Evolutionary conservation across 306 rosid genomes (phyloP).

Genomic region (Dalbergia cultrata): DNA sequence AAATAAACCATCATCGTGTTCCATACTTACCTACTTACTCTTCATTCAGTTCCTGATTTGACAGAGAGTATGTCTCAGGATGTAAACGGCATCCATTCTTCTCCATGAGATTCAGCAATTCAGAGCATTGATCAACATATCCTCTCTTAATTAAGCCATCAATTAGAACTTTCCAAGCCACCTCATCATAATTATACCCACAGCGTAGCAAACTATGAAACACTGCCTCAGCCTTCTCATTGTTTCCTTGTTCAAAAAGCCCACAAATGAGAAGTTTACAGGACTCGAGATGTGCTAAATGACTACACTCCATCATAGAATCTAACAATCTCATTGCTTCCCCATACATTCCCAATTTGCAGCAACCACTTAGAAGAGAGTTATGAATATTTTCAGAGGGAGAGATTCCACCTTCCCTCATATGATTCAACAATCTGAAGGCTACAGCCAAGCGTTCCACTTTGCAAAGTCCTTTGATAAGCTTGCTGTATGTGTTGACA

Average conservation of each 20-base stretch:
- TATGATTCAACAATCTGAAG: slow-evolving; percentile 59
- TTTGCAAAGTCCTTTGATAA: slow-evolving; percentile 79
- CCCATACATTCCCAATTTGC: slow-evolving; percentile 63
- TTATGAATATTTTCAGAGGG: slow-evolving; percentile 67
- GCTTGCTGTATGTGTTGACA: slow-evolving; percentile 69
- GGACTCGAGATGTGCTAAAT: slow-evolving; percentile 75
- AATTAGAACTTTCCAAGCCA: slow-evolving; percentile 86
- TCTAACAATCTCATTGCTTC: slow-evolving; percentile 71
- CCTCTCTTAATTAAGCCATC: slow-evolving; percentile 81
- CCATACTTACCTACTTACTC: neutral
- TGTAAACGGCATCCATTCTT: slow-evolving; percentile 73
- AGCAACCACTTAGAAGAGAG: slow-evolving; percentile 70
- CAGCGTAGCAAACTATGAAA: slow-evolving; percentile 62
- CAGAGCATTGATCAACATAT: slow-evolving; percentile 65
- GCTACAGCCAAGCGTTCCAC: slow-evolving; percentile 59
- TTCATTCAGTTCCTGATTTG: slow-evolving; percentile 63
- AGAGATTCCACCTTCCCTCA: slow-evolving; percentile 65
- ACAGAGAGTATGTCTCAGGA: slow-evolving; percentile 74
- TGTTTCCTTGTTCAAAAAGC: slow-evolving; percentile 60
- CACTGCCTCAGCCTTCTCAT: slow-evolving; percentile 68
- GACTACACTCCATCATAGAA: slow-evolving; percentile 64
- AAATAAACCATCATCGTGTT: slow-evolving; percentile 31
- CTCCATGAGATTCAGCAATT: slow-evolving; percentile 70
- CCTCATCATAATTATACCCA: slow-evolving; percentile 78
- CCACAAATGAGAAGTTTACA: slow-evolving; percentile 78